Percentiles rank a stretch among this genome's conserved stretches.
phyloP scores from a whole-genome alignment of 2,329 filamentous ascomycete genomes.

The Xylariales sp. region DNA sequence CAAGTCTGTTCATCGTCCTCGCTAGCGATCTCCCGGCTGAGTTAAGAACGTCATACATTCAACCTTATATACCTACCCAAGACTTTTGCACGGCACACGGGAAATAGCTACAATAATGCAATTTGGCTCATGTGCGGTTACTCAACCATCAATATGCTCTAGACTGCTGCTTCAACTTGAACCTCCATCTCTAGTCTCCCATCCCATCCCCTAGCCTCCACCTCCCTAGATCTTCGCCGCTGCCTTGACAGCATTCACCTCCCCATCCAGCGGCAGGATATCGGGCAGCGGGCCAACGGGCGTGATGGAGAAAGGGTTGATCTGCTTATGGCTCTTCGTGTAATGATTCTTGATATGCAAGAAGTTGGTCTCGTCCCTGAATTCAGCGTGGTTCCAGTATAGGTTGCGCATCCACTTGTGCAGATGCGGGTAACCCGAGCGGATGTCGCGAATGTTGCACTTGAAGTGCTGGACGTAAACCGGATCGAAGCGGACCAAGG shows the following conservation, averaged over 20 bases:
- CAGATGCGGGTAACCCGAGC: conserved; percentile 74
- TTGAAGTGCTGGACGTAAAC: conserved; percentile 88
- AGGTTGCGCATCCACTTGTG: conserved; percentile 78
- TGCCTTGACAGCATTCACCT: conserved; percentile 56
- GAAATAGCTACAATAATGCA: no score
- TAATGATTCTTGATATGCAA: conserved; percentile 87
- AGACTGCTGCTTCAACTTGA: no score
- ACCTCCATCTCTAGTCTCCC: no score
- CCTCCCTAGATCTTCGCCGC: no score
- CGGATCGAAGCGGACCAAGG: conserved; percentile 35
- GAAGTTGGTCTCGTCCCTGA: conserved; percentile 80
- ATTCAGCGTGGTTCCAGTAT: conserved; percentile 80
- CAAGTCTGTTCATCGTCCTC: no score
- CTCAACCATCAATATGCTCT: no score
- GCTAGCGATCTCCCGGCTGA: no score
- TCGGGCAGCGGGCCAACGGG: conserved; percentile 81
- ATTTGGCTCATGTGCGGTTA: no score
- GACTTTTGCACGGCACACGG: no score
- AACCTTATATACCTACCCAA: no score
- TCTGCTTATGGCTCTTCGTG: conserved; percentile 58
- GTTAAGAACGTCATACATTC: no score
- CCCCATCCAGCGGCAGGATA: conserved; percentile 72
- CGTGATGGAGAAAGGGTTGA: conserved; percentile 69
- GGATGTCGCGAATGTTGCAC: conserved; percentile 81
- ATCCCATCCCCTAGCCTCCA: no score